Conservation (phyloP, 495 filamentous ascomycete genomes). For the Delitschia confertaspora region DNA sequence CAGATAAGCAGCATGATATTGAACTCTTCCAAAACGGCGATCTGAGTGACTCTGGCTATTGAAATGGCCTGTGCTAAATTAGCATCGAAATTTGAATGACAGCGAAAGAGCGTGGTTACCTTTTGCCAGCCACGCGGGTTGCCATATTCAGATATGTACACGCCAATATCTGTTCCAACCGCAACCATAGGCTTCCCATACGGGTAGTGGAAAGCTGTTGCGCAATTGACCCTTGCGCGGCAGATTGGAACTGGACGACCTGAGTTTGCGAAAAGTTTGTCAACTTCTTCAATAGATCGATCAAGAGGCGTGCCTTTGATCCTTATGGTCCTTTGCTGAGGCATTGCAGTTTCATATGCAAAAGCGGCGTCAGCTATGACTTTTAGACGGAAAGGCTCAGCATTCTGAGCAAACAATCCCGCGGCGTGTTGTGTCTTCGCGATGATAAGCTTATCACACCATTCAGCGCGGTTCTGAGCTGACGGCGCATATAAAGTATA, state of each 20-base stretch:
- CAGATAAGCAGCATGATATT: slow-evolving; percentile 82
- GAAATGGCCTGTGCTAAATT: slow-evolving; percentile 53
- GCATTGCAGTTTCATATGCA: slow-evolving; percentile 58
- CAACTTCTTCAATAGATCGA: slow-evolving; percentile 80
- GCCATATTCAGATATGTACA: slow-evolving; percentile 74
- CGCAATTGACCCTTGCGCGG: slow-evolving; percentile 79
- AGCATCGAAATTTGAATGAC: too few species aligned
- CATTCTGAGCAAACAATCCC: slow-evolving; percentile 81
- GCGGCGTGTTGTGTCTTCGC: slow-evolving; percentile 90
- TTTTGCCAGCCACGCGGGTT: slow-evolving; percentile 84
- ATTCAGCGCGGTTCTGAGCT: slow-evolving; percentile 65
- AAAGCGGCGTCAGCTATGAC: slow-evolving; percentile 93
- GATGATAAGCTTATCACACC: slow-evolving; percentile 87
- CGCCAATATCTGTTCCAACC: slow-evolving; percentile 89
- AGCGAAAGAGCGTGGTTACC: slow-evolving; percentile 42
- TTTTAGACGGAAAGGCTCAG: slow-evolving; percentile 86
- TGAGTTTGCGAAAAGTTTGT: slow-evolving; percentile 56
- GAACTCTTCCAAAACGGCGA: slow-evolving; percentile 92
- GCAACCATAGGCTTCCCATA: slow-evolving; percentile 82
- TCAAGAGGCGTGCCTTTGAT: slow-evolving; percentile 89
- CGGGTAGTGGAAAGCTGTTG: slow-evolving; percentile 73
- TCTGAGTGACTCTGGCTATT: slow-evolving; percentile 71
- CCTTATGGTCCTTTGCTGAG: slow-evolving; percentile 45
- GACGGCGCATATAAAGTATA: slow-evolving; percentile 82
- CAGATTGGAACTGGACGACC: slow-evolving; percentile 69